Percentiles rank a stretch among this genome's conserved stretches.
phyloP scores from a whole-genome alignment of 2,329 filamentous ascomycete species.

The Epicoccum sorghinum region DNA sequence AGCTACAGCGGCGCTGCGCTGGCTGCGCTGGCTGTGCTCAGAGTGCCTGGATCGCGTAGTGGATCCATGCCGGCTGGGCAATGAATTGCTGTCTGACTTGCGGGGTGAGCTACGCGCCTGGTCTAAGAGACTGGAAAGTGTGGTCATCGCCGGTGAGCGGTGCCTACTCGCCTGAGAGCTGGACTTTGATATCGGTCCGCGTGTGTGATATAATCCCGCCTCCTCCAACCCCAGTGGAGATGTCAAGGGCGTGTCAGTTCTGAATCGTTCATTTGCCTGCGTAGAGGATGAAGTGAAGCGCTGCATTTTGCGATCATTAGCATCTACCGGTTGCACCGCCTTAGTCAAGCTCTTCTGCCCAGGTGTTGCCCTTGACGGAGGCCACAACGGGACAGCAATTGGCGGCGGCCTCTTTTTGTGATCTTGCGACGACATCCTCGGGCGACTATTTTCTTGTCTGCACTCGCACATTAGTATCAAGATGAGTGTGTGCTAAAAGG shows the following conservation, averaged over 20 bases:
- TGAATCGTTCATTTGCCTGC: conserved; percentile 13
- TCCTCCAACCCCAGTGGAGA: conserved; percentile 18
- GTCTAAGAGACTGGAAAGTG: conserved; percentile 35
- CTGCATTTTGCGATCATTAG: conserved; percentile 16
- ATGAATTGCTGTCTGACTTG: conserved; percentile 26
- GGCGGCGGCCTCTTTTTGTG: conserved; percentile 38
- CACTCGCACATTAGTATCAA: not conserved
- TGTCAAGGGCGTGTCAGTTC: conserved; percentile 16
- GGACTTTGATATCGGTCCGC: conserved; percentile 15
- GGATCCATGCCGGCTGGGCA: conserved; percentile 24
- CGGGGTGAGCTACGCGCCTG: conserved; percentile 28
- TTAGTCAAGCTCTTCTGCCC: conserved; percentile 28
- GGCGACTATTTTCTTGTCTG: not conserved
- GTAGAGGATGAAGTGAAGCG: conserved; percentile 14
- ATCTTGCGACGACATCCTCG: conserved; percentile 25
- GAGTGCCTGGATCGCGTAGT: conserved; percentile 34
- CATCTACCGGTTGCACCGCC: conserved; percentile 8
- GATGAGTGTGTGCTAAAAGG: not conserved
- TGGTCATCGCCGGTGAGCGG: conserved; percentile 25
- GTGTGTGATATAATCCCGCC: conserved; percentile 3
- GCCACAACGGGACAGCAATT: conserved; percentile 26
- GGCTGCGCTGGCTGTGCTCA: conserved; percentile 26
- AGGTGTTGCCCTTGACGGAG: conserved; percentile 15
- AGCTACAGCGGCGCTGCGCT: conserved; percentile 18
- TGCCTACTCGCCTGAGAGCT: conserved; percentile 23